phyloP scores from a whole-genome alignment of 768 basidiomycete genomes.

The Termitomyces sp. region DNA sequence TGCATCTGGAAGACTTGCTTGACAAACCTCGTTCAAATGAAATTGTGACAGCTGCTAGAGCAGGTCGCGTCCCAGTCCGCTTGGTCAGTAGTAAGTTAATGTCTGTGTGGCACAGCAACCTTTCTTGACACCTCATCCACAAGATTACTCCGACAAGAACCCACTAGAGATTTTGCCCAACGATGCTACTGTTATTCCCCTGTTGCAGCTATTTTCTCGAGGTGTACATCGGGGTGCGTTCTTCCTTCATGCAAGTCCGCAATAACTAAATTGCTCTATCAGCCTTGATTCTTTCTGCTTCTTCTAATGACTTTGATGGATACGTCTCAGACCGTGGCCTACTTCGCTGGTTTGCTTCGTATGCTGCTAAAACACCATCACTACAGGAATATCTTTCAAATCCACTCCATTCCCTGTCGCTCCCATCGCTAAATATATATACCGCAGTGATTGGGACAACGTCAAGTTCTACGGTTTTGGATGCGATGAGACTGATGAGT shows the following conservation, averaged over 20 bases:
- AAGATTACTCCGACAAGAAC: conserved; percentile 85
- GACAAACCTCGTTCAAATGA: conserved; percentile 56
- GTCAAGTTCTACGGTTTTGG: conserved; percentile 58
- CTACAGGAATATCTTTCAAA: conserved; percentile 45
- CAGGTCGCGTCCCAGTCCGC: conserved; percentile 66
- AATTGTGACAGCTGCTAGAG: conserved; percentile 69
- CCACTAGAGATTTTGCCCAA: conserved; percentile 59
- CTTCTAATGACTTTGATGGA: conserved; percentile 48
- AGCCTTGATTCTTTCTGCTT: conserved; percentile 53
- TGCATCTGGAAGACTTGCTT: conserved; percentile 52
- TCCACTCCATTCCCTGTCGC: conserved; percentile 46
- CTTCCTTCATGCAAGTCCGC: not conserved
- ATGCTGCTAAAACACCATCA: conserved; percentile 40
- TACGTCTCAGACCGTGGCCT: conserved; percentile 72
- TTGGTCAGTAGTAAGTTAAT: conserved; percentile 67
- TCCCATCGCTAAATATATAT: conserved; percentile 63
- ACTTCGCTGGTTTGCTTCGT: conserved; percentile 62
- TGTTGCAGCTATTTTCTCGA: conserved; percentile 61
- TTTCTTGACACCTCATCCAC: conserved; percentile 1
- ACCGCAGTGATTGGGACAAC: conserved; percentile 56
- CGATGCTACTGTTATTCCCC: conserved; percentile 55
- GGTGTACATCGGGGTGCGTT: conserved; percentile 66
- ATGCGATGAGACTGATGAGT: conserved; percentile 84
- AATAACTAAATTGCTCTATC: not conserved
- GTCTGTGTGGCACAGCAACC: not conserved